Base-by-base conservation (phyloP, 768 basidiomycete species). In the Termitomyces sp. region DNA sequence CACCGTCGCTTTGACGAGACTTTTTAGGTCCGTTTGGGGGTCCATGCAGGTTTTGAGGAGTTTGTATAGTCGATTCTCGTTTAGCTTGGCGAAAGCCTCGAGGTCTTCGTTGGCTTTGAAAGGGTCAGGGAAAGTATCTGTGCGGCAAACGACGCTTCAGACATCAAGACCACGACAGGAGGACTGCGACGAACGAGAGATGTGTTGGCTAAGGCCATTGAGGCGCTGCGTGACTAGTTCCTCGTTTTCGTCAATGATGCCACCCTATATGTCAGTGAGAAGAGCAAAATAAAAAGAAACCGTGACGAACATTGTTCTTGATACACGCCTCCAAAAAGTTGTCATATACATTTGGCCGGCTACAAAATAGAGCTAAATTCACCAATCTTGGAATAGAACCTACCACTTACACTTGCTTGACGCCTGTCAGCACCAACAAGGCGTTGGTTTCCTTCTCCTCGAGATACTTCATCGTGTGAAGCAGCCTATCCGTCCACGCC, bases 11-110 rank as follows among this genome's bases (percentile, higher is more conserved):
- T 95, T 98, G 57, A 88, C 76, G 9, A 95, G 76, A 5, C 78
- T 77, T 70, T 89, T 92, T 26, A 98, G 71, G 66, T 95, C 92
- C 0, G 89, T 86, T 64, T 93, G 88, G 0, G 88, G 77, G 68
- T 97, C 94, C 76, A 92, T 79, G 62, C 90, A 87, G 0, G 81
- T 87, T 69, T 85, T 88, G 41, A 94, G 76, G 12, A 94, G 75
- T 70, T 88, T 94, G 77, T 94, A 98, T 8, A 95, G 75, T 39
- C 93, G 80, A 24, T 79, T 79, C 67, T 96, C 94, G 68, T 98
- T 98, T 44, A 87, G 72, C 58, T 88, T 89, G 0, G 95, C 94
- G 63, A 98, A 99, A 0, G 80, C 70, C 15, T 82, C 75, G 20
- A 99, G 70, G 67, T 98, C 96, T 59, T 91, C 91, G 2, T 75